Evolutionary conservation across 1,284 basidiomycete genomes (phyloP), one percentile per base, ranked within the genome.

Genomic region (Rhodotorula sp.): DNA sequence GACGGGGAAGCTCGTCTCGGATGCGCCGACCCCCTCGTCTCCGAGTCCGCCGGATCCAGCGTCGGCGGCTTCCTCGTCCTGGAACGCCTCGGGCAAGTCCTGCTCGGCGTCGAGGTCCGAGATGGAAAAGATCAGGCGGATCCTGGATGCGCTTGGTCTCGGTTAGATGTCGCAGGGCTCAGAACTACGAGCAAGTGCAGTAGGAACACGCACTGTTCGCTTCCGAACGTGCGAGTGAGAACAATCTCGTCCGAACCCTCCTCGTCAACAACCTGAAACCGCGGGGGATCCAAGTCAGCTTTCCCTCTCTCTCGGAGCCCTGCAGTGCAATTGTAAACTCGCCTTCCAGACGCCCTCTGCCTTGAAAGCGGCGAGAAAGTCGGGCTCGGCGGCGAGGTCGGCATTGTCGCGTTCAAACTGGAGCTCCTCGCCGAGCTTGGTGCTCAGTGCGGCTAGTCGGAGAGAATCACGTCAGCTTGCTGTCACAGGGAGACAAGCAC

Each of bases 191-290:
- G 17, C 5, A 29, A 22, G 8, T 37, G 33, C 33, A 8, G 33
- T 37, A 55, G 22, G 24, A 44, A 15, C 53, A 22, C 89, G 69
- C 77, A 94, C 92, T 83, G 86, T 83, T 99, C 95, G 79, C 93
- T 93, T 74, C 93, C 95, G 80, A 94, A 98, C 76, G 88, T 88
- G 73, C 95, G 87, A 45, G 83, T 84, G 46, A 99, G 82, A 29
- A 86, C 83, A 49, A 98, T 87, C 80, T 97, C 95, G 81, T 97
- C 95, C 59, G 87, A 86, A 46, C 89, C 91, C 12, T 83, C 76
- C 44, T 81, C 80, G 79, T 96, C 92, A 73, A 87, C 84, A 76
- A 98, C 86, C 87, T 93, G 62, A 3, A 22, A 22, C 6, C 53
- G 60, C 48, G 56, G 30, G 14, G 45, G 26, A 30, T 18, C 37